Percentiles rank a stretch among this genome's conserved stretches.
These are phyloP conservation scores for Penicillium sp. DNA, from an alignment of 2,329 filamentous ascomycete genomes.

Conservation along the genomic window DNA sequence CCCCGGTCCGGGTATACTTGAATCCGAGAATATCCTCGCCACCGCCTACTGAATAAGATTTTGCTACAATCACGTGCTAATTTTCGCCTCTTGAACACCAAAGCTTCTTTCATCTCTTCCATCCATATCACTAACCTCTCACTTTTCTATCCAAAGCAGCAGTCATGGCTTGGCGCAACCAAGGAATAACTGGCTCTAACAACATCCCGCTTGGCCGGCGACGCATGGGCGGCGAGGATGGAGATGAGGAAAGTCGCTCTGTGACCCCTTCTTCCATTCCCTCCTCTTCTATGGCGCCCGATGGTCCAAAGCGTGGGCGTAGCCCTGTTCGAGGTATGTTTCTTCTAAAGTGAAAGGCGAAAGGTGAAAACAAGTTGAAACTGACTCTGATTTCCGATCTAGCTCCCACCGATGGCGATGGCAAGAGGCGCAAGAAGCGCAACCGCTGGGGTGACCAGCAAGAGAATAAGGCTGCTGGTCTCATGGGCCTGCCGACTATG, in stretches of 20 bases:
- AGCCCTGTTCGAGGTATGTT: conserved; percentile 77
- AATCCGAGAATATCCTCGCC: background rate
- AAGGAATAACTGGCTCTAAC: conserved; percentile 94
- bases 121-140: conserved; percentile 9
- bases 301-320: conserved; percentile 76
- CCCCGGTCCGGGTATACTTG: background rate
- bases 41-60: background rate
- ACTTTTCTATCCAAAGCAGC: conserved; percentile 10
- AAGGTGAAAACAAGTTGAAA: conserved; percentile 17
- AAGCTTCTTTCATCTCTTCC: conserved; percentile 8
- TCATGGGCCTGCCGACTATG: conserved; percentile 95
- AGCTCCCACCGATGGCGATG: conserved; percentile 60
- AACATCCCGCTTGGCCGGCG: conserved; percentile 90
- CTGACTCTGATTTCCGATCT: conserved; percentile 37
- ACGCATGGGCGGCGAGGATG: conserved; percentile 70
- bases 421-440: conserved; percentile 91
- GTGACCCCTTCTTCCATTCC: conserved; percentile 48
- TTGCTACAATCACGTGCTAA: background rate
- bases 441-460: conserved; percentile 97
- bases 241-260: conserved; percentile 45
- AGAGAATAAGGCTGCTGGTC: conserved; percentile 96
- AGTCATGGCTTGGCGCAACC: conserved; percentile 62
- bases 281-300: conserved; percentile 21
- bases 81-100: background rate
- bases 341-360: background rate